Evolutionary conservation across 148 eudicot species (phyloP).

Genomic region (Camellia japonica): DNA sequence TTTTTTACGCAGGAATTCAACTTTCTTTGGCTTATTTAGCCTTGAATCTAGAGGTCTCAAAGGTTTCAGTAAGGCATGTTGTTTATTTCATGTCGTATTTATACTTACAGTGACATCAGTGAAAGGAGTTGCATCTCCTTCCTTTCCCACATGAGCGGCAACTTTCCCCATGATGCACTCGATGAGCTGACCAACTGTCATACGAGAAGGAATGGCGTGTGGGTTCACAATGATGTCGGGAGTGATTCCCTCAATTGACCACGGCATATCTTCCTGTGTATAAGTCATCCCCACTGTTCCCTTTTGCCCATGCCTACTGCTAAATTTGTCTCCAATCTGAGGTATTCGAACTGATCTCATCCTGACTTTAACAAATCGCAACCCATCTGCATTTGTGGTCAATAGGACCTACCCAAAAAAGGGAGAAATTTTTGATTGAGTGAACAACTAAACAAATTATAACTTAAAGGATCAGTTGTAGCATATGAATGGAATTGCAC

Average conservation of each 20-base stretch:
- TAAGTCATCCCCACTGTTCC: constrained; percentile 26
- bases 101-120: constrained; percentile 28
- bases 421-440: background rate
- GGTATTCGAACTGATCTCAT: constrained; percentile 25
- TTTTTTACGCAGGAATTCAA: background rate
- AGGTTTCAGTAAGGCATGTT: background rate
- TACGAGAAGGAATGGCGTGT: constrained; percentile 28
- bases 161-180: constrained; percentile 31
- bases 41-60: background rate
- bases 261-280: constrained; percentile 27
- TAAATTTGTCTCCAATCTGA: constrained; percentile 27
- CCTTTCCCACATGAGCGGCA: constrained; percentile 28
- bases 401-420: constrained; percentile 13
- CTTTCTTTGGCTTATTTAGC: background rate
- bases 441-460: background rate
- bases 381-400: constrained; percentile 25
- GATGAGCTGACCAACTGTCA: constrained; percentile 27
- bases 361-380: constrained; percentile 21
- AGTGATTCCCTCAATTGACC: constrained; percentile 22
- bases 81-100: background rate
- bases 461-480: background rate
- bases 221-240: constrained; percentile 26
- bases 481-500: background rate
- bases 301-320: constrained; percentile 29
- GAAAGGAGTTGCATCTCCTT: constrained; percentile 30